phyloP scores from a whole-genome alignment of 179 eudicot species.

The Spinacia oleracea region DNA sequence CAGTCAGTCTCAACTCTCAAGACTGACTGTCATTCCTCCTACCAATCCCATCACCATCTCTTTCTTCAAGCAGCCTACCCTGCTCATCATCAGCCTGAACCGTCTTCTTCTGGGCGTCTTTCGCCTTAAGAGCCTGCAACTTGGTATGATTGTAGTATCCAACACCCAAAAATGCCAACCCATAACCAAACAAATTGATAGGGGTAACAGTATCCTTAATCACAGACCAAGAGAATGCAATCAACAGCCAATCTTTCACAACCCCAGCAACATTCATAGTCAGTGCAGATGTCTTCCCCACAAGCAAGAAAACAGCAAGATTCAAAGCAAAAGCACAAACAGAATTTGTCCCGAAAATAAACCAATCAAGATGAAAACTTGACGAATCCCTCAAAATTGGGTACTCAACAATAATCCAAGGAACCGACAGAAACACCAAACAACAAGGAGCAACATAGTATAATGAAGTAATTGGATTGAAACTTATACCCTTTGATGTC shows the following conservation, averaged over 20 bases:
- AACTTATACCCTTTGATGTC: slow-evolving; percentile 64
- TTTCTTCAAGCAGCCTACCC: slow-evolving; percentile 56
- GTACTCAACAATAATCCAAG: slow-evolving; percentile 76
- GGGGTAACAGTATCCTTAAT: slow-evolving; percentile 83
- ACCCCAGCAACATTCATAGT: slow-evolving; percentile 95
- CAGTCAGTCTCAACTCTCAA: slow-evolving; percentile 3
- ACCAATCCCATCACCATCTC: slow-evolving; percentile 38
- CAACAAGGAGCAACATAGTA: slow-evolving; percentile 86
- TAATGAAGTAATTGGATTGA: slow-evolving; percentile 75
- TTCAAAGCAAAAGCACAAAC: slow-evolving; percentile 75
- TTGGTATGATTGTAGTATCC: slow-evolving; percentile 73
- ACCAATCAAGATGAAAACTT: slow-evolving; percentile 59
- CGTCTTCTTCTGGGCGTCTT: slow-evolving; percentile 72
- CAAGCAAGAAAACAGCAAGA: slow-evolving; percentile 80
- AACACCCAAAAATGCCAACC: slow-evolving; percentile 78
- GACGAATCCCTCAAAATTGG: slow-evolving; percentile 60
- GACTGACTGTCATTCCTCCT: slow-evolving; percentile 61
- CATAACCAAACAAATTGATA: slow-evolving; percentile 68
- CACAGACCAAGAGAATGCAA: slow-evolving; percentile 87
- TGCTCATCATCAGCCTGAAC: slow-evolving; percentile 63
- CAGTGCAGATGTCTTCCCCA: slow-evolving; percentile 83
- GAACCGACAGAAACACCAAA: slow-evolving; percentile 57
- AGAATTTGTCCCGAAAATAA: slow-evolving; percentile 74
- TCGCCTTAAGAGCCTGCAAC: slow-evolving; percentile 76
- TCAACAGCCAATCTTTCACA: slow-evolving; percentile 85